Evolutionary conservation across 2,329 filamentous ascomycete genomes (phyloP), one percentile per base, ranked within the genome.

Genomic region (Apiospora marii): DNA sequence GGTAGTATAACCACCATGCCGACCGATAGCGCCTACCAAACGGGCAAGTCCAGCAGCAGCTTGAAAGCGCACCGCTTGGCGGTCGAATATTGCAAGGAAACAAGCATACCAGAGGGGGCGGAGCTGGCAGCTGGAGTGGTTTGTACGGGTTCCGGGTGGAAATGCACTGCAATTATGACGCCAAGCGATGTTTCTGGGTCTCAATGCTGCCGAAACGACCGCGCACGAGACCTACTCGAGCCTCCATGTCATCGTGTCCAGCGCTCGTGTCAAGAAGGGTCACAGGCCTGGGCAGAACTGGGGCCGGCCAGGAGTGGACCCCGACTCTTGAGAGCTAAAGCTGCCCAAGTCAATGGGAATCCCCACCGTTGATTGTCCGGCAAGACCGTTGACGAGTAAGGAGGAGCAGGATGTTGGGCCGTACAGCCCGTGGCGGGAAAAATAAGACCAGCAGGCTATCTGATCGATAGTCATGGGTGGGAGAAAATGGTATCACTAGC

Each of bases 321-420:
- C 41, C 22, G 34, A 41, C 34, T 22, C 58, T 41, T n/a, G 19
- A 30, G 22, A 34, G 19, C 19, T 41, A 64, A 12, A 14, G 10
- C 3, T 22, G 58, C 58, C 58, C 58, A 34, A 64, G 58, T 64
- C 58, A 41, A 64, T 64, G 58, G 58, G 19, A 41, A 22, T 41
- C 3, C 34, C 58, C 58, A 64, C 53, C 53, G 37, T 16, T 22
- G 3, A 34, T 6, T 61, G 19, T 61, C 53, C 53, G 19, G 53
- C 53, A 7, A 61, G 30, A 37, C 53, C 30, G 53, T 61, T 61
- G 37, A 61, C 58, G 30, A 41, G 58, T 41, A 64, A 64, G 53
- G 30, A 22, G 53, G 30, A 61, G 53, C 2, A n/a, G 30, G 16
- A 19, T 22, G 22, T 6, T 61, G 30, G 19, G 27, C 53, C 16